Percentiles rank a stretch among this genome's conserved stretches.
These are phyloP conservation scores for Fusarium continuum DNA, from an alignment of 2,329 filamentous ascomycete species.

Conservation along the genomic window DNA sequence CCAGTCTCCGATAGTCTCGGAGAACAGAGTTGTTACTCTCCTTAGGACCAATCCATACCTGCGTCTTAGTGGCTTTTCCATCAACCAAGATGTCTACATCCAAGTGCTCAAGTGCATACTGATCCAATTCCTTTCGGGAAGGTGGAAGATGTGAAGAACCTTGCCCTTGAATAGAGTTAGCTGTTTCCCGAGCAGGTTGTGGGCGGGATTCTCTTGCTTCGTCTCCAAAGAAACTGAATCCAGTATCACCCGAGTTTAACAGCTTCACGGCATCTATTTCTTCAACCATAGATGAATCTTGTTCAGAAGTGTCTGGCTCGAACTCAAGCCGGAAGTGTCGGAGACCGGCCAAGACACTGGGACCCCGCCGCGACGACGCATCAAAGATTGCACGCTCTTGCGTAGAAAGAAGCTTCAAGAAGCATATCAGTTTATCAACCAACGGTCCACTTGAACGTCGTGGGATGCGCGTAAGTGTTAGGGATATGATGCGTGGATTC, in stretches of 20 bases:
- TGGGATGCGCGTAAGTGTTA: slow-evolving; percentile 65
- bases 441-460: slow-evolving; percentile 61
- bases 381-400: slow-evolving; percentile 60
- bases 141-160: slow-evolving; percentile 5
- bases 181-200: slow-evolving; percentile 9
- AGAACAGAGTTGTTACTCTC: slow-evolving; percentile 50
- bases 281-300: slow-evolving; percentile 45
- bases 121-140: slow-evolving; percentile 5
- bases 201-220: slow-evolving; percentile 1
- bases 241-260: slow-evolving; percentile 50
- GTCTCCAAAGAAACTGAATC: slow-evolving; percentile 58
- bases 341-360: slow-evolving; percentile 60
- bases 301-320: slow-evolving; percentile 54
- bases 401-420: slow-evolving; percentile 56
- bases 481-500: slow-evolving; percentile 62
- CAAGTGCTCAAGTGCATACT: slow-evolving; percentile 38
- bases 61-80: slow-evolving; percentile 36
- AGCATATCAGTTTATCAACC: slow-evolving; percentile 56
- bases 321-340: slow-evolving; percentile 65
- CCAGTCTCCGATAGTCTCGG: slow-evolving; percentile 59
- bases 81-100: slow-evolving; percentile 40
- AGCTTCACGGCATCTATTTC: slow-evolving; percentile 55
- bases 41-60: slow-evolving; percentile 60
- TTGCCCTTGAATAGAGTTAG: neutral
- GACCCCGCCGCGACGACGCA: slow-evolving; percentile 49